Percentiles rank a stretch among this genome's conserved stretches.
phyloP scores from a whole-genome alignment of 331 rosid genomes.

The Ulmus americana region DNA sequence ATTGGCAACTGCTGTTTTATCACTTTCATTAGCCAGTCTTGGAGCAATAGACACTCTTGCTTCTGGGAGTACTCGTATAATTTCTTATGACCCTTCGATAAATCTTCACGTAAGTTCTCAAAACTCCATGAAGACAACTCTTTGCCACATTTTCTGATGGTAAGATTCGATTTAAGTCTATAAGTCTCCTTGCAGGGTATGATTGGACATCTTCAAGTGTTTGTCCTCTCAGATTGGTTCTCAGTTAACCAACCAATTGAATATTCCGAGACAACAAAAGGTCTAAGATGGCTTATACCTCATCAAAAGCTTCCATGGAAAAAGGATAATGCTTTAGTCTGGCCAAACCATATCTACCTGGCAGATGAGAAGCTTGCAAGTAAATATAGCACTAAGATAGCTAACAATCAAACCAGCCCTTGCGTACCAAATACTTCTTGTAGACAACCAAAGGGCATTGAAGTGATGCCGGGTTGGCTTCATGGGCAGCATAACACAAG shows the following conservation, averaged over 20 bases:
- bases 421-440: conserved; percentile 21
- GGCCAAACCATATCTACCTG: conserved; percentile 17
- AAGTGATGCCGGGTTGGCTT: conserved; percentile 28
- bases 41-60: conserved; percentile 46
- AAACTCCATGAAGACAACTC: neutral
- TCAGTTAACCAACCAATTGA: conserved; percentile 37
- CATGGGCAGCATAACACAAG: conserved; percentile 29
- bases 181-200: conserved; percentile 41
- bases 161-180: too few species aligned
- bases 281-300: conserved; percentile 65
- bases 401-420: conserved; percentile 7
- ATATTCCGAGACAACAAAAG: conserved; percentile 54
- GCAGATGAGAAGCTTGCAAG: conserved; percentile 18
- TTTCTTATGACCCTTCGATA: conserved; percentile 32
- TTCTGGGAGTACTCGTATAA: conserved; percentile 28
- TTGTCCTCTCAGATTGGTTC: conserved; percentile 58
- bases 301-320: conserved; percentile 61
- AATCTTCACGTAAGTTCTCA: conserved; percentile 51
- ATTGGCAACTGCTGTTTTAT: conserved; percentile 40
- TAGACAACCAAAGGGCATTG: conserved; percentile 10
- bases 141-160: too few species aligned
- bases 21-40: conserved; percentile 50
- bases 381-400: conserved; percentile 10
- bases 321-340: conserved; percentile 21
- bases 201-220: conserved; percentile 67